Conservation (phyloP, 768 basidiomycete species). For the Ramaria rubella region DNA sequence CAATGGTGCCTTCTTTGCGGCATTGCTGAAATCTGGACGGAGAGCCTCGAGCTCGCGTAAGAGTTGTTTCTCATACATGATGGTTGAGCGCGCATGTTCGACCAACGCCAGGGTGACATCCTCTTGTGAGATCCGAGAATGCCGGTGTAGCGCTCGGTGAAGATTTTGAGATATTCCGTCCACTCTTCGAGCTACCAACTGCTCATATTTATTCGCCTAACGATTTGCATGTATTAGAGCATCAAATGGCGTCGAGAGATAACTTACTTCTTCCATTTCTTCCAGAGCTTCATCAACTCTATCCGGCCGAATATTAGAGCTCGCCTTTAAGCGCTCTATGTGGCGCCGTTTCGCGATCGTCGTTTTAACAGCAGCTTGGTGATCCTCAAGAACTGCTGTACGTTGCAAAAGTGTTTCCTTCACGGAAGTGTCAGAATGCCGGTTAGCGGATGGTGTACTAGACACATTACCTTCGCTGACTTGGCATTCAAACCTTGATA, state of each 20-base stretch:
- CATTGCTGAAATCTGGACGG: constrained; percentile 63
- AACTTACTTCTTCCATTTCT: constrained; percentile 81
- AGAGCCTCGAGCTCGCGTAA: constrained; percentile 85
- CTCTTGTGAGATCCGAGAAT: constrained; percentile 82
- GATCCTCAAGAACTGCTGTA: constrained; percentile 87
- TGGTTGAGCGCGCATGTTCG: constrained; percentile 85
- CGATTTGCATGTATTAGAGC: not conserved
- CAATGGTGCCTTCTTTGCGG: constrained; percentile 52
- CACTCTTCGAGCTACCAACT: constrained; percentile 75
- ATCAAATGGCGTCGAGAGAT: not conserved
- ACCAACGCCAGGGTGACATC: constrained; percentile 87
- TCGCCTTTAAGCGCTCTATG: constrained; percentile 83
- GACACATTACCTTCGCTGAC: constrained; percentile 60
- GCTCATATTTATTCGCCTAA: constrained; percentile 88
- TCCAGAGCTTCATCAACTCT: constrained; percentile 87
- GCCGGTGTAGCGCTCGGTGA: constrained; percentile 76
- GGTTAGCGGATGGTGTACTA: not conserved
- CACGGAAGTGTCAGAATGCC: not conserved
- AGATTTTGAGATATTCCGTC: constrained; percentile 92
- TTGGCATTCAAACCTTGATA: constrained; percentile 97
- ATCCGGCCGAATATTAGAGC: constrained; percentile 77
- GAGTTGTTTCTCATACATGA: constrained; percentile 87
- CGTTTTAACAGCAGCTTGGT: constrained; percentile 86
- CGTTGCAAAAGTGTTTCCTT: constrained; percentile 82
- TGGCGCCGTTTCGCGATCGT: constrained; percentile 89